These are phyloP conservation scores for Lentinula detonsa DNA, from an alignment of 768 basidiomycete genomes.

Conservation along the genomic window DNA sequence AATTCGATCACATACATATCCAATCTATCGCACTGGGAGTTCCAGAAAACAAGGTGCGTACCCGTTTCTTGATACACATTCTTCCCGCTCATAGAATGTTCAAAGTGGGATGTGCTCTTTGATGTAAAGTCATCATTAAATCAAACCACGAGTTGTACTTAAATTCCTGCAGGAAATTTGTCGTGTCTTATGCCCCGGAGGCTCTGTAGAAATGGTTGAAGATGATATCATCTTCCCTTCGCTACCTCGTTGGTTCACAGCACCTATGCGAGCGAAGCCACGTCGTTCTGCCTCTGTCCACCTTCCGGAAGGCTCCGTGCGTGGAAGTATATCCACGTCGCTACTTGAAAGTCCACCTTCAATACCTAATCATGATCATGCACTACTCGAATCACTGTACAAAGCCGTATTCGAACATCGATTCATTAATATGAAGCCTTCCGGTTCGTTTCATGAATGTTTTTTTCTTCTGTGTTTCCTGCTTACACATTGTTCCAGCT, in stretches of 20 bases:
- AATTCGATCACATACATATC: constrained; percentile 79
- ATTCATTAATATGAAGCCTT: constrained; percentile 67
- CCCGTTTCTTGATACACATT: constrained; percentile 6
- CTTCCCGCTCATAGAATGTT: not conserved
- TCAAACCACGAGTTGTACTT: not conserved
- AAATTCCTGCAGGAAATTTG: constrained; percentile 53
- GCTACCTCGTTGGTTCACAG: constrained; percentile 74
- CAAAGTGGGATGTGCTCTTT: constrained; percentile 61
- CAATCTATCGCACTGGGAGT: constrained; percentile 58
- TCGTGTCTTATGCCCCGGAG: constrained; percentile 63
- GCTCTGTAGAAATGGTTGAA: constrained; percentile 66
- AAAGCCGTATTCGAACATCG: constrained; percentile 63
- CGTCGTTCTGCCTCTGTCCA: constrained; percentile 43
- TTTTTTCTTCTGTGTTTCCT: not conserved
- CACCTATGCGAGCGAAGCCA: constrained; percentile 52
- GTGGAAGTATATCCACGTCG: constrained; percentile 25
- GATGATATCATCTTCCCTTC: constrained; percentile 75
- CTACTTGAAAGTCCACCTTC: constrained; percentile 22
- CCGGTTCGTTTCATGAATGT: constrained; percentile 35
- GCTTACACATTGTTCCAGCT: constrained; percentile 28
- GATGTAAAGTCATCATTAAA: constrained; percentile 37
- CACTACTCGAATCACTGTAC: constrained; percentile 60
- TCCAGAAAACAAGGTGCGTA: constrained; percentile 64
- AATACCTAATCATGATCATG: constrained; percentile 55
- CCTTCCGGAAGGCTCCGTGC: constrained; percentile 41